These are phyloP conservation scores for Cardamine resedifolia DNA, from an alignment of 345 rosid genomes.

Conservation along the genomic window DNA sequence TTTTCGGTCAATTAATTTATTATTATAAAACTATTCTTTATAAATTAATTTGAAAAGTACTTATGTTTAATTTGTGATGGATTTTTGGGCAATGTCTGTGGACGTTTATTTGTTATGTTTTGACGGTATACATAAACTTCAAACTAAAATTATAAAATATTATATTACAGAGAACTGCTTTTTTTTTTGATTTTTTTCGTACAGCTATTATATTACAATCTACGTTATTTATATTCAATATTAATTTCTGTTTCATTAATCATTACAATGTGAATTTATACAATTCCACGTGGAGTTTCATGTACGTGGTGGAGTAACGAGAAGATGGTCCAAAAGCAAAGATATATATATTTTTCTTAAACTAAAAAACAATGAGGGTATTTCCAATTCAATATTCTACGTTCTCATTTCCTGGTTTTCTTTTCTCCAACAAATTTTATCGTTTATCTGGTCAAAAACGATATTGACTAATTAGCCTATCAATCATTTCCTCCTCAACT, in stretches of 20 bases:
- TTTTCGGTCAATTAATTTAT: not conserved
- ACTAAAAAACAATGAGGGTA: not conserved
- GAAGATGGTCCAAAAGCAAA: not conserved
- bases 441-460: not conserved
- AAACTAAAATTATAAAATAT: too few species aligned
- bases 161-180: too few species aligned
- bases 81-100: not conserved
- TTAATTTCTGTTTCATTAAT: not conserved
- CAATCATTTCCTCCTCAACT: not conserved
- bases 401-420: not conserved
- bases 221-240: not conserved
- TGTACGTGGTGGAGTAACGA: not conserved
- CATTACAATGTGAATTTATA: not conserved
- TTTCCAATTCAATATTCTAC: not conserved
- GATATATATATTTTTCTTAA: not conserved
- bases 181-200: too few species aligned
- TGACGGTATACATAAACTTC: not conserved
- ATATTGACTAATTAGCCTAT: not conserved
- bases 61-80: too few species aligned
- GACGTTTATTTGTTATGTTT: not conserved
- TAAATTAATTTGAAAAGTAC: not conserved
- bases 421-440: not conserved
- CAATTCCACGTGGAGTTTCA: not conserved
- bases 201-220: not conserved
- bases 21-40: not conserved